Conservation (phyloP, 1,284 basidiomycete species). For the Ustilago esculenta region DNA sequence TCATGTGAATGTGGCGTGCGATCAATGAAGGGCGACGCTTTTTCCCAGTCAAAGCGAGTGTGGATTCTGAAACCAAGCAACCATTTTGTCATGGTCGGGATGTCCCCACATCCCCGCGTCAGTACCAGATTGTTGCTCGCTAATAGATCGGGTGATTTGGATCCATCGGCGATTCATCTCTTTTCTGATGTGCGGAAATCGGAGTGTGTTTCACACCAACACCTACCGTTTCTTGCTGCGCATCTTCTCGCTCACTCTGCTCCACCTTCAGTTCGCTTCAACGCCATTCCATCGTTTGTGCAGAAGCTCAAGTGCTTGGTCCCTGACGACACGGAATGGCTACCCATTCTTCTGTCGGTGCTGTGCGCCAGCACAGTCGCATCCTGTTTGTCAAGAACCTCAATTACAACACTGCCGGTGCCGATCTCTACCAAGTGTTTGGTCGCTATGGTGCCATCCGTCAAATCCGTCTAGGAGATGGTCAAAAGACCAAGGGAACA, state of each 20-base stretch:
- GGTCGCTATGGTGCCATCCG: conserved; percentile 96
- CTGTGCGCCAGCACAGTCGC: conserved; percentile 54
- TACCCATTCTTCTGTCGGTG: conserved; percentile 27
- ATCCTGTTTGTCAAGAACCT: conserved; percentile 73
- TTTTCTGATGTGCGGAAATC: not conserved
- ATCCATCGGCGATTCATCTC: not conserved
- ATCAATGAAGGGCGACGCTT: too few relatives aligned
- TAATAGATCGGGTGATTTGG: too few relatives aligned
- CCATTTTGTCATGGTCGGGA: too few relatives aligned
- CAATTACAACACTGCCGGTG: conserved; percentile 88
- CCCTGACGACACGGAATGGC: conserved; percentile 28
- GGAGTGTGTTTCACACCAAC: too few relatives aligned
- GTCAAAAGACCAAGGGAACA: conserved; percentile 89
- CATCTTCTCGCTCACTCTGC: not conserved
- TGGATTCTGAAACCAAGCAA: too few relatives aligned
- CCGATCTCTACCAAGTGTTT: conserved; percentile 95
- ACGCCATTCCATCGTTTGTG: too few relatives aligned
- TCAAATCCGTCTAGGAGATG: conserved; percentile 91
- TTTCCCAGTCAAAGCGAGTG: too few relatives aligned
- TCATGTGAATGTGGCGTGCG: too few relatives aligned
- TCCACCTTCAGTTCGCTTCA: too few relatives aligned
- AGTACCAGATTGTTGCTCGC: too few relatives aligned
- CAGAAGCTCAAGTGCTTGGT: not conserved
- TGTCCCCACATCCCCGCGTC: not conserved
- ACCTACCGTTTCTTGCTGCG: not conserved